Base-by-base conservation (phyloP, 306 rosid species). In the Datisca glomerata region DNA sequence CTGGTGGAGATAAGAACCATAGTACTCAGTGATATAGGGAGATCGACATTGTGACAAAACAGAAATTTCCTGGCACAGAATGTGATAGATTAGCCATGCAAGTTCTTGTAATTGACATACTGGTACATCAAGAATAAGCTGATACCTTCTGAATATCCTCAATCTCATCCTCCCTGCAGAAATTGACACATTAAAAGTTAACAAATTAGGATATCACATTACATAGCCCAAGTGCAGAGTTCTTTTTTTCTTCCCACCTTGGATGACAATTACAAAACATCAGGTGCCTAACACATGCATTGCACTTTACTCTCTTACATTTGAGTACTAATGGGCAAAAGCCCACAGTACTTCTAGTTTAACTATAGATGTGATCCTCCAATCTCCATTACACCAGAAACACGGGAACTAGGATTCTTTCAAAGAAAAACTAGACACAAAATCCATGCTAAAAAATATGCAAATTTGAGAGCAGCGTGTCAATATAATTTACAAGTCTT, bases 21-120 rank as follows among this genome's bases (percentile, higher is more conserved):
- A 85, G 43, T 91, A 91, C 64, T 85, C 99, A 10, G 99, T 91
- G 52, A 91, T 91, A 63, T 85, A 85, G 38, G 78, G 80, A 60
- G 76, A 91, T 63, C 99, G 96, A 45, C 99, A 91, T 78, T 85
- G 96, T 59, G 93, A 81, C 68, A 91, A 60, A 64, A 91, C 99
- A 49, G 96, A 66, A 66, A 91, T 85, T 85, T 91, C 99, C 99
- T 91, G 96, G 66, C 65, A 74, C 43, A 75, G 66, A 56, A 44
- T 33, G 54, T 68, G 62, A 55, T 48, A 60, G 67, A 73, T 69
- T 55, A 66, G 52, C 54, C 37, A 45, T 27, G 10, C n/a, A 51
- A 27, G 28, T 47, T 22, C 22, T 43, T 53, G 25, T 12, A 55
- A 33, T 59, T 42, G 11, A 53, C 36, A 28, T 21, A 38, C 44